A percentile compares a stretch with the other conserved stretches of the same genome.
Evolutionary conservation across 345 rosid species (phyloP).

Genomic region (Gossypioides kirkii): DNA sequence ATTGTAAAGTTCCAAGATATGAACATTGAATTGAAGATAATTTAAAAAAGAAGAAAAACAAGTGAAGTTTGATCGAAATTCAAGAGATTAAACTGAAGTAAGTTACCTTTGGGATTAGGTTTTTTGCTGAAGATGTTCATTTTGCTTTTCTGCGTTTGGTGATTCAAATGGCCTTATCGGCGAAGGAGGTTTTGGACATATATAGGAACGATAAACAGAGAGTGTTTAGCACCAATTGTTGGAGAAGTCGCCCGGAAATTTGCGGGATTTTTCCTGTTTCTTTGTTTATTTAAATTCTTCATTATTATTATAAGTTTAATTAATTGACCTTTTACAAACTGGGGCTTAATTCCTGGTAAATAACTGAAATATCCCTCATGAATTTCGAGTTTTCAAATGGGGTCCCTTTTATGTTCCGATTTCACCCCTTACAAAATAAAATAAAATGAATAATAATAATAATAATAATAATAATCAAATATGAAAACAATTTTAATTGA

Average conservation of each 20-base stretch:
- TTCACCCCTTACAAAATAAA: too few species aligned
- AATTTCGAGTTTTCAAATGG: not conserved
- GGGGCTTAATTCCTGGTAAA: not conserved
- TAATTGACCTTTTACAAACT: not conserved
- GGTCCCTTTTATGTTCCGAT: too few species aligned
- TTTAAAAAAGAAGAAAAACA: not conserved
- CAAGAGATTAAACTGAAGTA: not conserved
- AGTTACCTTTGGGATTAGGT: conserved; percentile 67
- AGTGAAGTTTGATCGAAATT: not conserved
- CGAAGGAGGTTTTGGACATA: not conserved
- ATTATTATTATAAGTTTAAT: not conserved
- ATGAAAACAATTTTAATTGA: too few species aligned
- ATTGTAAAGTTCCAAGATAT: not conserved
- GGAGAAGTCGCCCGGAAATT: not conserved
- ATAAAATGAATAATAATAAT: too few species aligned
- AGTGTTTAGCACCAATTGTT: not conserved
- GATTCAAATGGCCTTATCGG: not conserved
- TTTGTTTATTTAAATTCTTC: not conserved
- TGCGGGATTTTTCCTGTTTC: not conserved
- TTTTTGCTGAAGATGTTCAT: conserved; percentile 70
- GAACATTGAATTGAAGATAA: not conserved
- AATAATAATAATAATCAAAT: too few species aligned
- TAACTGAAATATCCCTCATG: not conserved
- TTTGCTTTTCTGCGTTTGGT: not conserved
- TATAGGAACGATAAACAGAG: not conserved